These are phyloP conservation scores for Termitomyces heimii DNA, from an alignment of 768 basidiomycete species.

Conservation along the genomic window DNA sequence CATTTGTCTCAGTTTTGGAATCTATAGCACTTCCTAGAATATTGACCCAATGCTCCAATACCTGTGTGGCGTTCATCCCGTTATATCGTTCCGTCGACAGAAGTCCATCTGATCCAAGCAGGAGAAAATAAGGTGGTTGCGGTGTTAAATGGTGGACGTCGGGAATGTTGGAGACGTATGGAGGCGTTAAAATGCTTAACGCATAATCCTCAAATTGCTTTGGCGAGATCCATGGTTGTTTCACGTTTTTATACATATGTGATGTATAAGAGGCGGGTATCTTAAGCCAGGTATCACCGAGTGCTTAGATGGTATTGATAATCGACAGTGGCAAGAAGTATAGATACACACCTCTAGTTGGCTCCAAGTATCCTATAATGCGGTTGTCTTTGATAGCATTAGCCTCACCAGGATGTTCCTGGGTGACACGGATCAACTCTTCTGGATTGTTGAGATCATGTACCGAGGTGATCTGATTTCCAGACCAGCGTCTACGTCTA, in stretches of 20 bases:
- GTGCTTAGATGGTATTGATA: slow-evolving; percentile 20
- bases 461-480: slow-evolving; percentile 32
- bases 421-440: slow-evolving; percentile 39
- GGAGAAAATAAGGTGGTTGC: slow-evolving; percentile 26
- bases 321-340: neutral
- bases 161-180: slow-evolving; percentile 37
- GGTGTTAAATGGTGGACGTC: slow-evolving; percentile 31
- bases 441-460: slow-evolving; percentile 35
- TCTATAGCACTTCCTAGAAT: slow-evolving; percentile 4
- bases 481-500: slow-evolving; percentile 31
- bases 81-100: slow-evolving; percentile 8
- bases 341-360: slow-evolving; percentile 47
- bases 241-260: slow-evolving; percentile 1
- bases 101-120: slow-evolving; percentile 39
- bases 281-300: slow-evolving; percentile 42
- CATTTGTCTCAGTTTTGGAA: neutral
- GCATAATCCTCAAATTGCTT: slow-evolving; percentile 25
- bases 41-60: slow-evolving; percentile 2
- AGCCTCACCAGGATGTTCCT: slow-evolving; percentile 47
- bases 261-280: slow-evolving; percentile 24
- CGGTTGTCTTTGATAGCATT: slow-evolving; percentile 37
- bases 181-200: slow-evolving; percentile 31
- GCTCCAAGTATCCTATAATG: slow-evolving; percentile 50
- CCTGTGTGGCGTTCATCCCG: slow-evolving; percentile 4
- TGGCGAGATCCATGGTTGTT: slow-evolving; percentile 27